phyloP scores from a whole-genome alignment of 306 rosid species.

The Lablab purpureus region DNA sequence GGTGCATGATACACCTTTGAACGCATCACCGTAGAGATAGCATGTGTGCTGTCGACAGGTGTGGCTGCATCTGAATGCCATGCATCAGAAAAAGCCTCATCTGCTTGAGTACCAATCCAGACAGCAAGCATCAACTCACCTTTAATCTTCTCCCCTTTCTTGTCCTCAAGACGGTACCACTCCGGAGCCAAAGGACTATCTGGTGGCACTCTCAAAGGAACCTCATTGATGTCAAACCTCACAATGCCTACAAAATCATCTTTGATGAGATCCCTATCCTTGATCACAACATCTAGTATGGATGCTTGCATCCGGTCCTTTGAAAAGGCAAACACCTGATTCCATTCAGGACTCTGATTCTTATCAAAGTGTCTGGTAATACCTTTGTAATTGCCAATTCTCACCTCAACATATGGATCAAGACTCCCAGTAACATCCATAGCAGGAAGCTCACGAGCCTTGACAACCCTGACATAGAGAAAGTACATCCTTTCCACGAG shows the following conservation, averaged over 20 bases:
- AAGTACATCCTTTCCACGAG: slow-evolving; percentile 93
- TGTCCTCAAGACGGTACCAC: slow-evolving; percentile 81
- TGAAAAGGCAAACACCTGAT: slow-evolving; percentile 86
- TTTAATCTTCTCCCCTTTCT: slow-evolving; percentile 77
- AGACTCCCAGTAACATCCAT: slow-evolving; percentile 90
- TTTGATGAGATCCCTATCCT: slow-evolving; percentile 78
- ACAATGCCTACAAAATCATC: slow-evolving; percentile 90
- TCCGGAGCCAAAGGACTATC: slow-evolving; percentile 94
- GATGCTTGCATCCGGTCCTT: slow-evolving; percentile 91
- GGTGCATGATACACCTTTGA: slow-evolving; percentile 80
- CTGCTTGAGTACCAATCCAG: slow-evolving; percentile 97
- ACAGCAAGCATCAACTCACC: slow-evolving; percentile 94
- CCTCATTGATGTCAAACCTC: slow-evolving; percentile 83
- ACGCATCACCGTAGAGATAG: slow-evolving; percentile 54
- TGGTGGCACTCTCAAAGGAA: slow-evolving; percentile 82
- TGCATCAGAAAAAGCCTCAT: slow-evolving; percentile 87
- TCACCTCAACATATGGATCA: slow-evolving; percentile 88
- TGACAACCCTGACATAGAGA: slow-evolving; percentile 84
- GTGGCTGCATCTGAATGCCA: slow-evolving; percentile 89
- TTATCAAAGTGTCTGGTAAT: slow-evolving; percentile 84
- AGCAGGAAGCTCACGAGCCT: slow-evolving; percentile 86
- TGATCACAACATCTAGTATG: slow-evolving; percentile 78
- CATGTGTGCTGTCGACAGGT: slow-evolving; percentile 59
- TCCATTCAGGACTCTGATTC: slow-evolving; percentile 81
- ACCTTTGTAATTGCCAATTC: slow-evolving; percentile 84